Evolutionary conservation across 352 stramenopile species (phyloP).

Genomic region (Pythium utonaiense): DNA sequence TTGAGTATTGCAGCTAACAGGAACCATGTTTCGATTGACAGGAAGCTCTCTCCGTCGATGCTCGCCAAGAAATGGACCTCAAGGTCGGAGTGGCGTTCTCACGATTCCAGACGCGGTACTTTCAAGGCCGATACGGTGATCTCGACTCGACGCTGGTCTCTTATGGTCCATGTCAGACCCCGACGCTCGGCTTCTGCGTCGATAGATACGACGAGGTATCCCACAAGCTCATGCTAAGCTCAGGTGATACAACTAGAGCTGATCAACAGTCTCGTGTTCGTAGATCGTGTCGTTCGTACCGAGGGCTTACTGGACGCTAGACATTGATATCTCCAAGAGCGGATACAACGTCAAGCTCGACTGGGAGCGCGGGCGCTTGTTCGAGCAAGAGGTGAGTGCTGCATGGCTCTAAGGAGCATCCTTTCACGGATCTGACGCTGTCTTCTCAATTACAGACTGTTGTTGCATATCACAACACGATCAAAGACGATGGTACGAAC

Average conservation of each 20-base stretch:
- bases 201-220: not conserved
- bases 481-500: constrained; percentile 61
- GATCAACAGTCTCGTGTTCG: not conserved
- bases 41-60: not conserved
- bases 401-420: no score
- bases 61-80: not conserved
- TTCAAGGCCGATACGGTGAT: not conserved
- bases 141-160: not conserved
- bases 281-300: not conserved
- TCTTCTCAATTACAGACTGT: no score
- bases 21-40: no score
- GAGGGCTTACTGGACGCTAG: not conserved
- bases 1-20: no score
- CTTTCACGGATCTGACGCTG: no score
- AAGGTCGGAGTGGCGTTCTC: not conserved
- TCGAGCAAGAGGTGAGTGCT: constrained; percentile 36
- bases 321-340: constrained; percentile 37
- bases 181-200: not conserved
- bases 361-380: constrained; percentile 34
- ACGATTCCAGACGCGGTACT: not conserved
- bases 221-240: no score
- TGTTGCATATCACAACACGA: constrained; percentile 22
- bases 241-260: no score
- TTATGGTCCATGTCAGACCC: not conserved
- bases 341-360: constrained; percentile 28